phyloP scores from a whole-genome alignment of 2,329 filamentous ascomycete genomes.

The Drechslerella stenobrocha region DNA sequence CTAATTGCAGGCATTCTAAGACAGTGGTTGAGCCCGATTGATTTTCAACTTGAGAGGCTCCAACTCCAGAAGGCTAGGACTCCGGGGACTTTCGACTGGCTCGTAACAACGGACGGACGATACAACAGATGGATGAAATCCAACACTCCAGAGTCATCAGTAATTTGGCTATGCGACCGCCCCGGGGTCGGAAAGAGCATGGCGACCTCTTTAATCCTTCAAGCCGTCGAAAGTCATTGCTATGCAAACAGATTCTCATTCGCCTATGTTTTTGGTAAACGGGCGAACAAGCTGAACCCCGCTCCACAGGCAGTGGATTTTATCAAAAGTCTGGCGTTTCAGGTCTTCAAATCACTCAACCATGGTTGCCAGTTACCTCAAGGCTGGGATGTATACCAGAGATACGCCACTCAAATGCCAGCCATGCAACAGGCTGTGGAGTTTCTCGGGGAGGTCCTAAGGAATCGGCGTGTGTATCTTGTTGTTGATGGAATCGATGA shows the following conservation, averaged over 20 bases:
- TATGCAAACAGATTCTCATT: conserved; percentile 12
- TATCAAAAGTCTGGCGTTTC: conserved; percentile 43
- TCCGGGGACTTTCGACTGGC: conserved; percentile 43
- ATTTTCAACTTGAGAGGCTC: conserved; percentile 46
- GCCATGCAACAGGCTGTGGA: conserved; percentile 40
- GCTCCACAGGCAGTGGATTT: conserved; percentile 40
- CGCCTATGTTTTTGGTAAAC: conserved; percentile 45
- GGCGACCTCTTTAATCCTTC: conserved; percentile 38
- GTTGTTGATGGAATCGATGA: conserved; percentile 45
- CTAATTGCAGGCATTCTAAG: conserved; percentile 18
- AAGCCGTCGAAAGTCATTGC: conserved; percentile 40
- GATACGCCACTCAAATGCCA: conserved; percentile 24
- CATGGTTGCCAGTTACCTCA: conserved; percentile 14
- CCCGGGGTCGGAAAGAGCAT: conserved; percentile 44
- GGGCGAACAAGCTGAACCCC: conserved; percentile 47
- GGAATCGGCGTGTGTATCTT: conserved; percentile 35
- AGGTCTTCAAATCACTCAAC: conserved; percentile 27
- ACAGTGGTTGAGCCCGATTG: conserved; percentile 39
- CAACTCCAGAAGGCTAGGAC: conserved; percentile 34
- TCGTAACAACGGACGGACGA: conserved; percentile 38
- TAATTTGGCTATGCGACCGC: conserved; percentile 44
- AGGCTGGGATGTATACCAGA: conserved; percentile 30
- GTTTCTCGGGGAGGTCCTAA: conserved; percentile 39
- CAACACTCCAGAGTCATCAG: conserved; percentile 21
- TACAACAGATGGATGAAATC: conserved; percentile 43